Evolutionary conservation across 2,329 filamentous ascomycete genomes (phyloP), one percentile per base, ranked within the genome.

Genomic region (Cadophora sp.): DNA sequence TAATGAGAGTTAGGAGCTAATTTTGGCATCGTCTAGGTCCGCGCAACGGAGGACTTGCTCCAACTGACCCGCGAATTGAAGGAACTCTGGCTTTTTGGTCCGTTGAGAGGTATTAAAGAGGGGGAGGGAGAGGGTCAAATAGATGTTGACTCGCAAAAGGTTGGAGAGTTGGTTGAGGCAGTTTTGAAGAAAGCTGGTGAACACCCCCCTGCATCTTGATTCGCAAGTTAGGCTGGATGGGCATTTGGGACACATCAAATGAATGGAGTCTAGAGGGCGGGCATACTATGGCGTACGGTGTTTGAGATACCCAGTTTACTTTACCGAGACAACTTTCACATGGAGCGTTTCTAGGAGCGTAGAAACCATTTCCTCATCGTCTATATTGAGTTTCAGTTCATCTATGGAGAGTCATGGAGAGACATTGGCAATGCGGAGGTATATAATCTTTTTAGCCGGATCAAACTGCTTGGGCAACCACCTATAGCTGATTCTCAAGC

Each of bases 11-110:
- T 51, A 9, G 8, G 18, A 27, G 14, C 45, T 36, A n/a, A 59
- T 43, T 41, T 39, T n/a, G 22, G 6, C 16, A 5, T 33, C 11
- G 11, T 24, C 53, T 60, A 78, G 76, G 71, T 77, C 39, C 72
- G 72, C 24, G 73, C 72, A 14, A 70, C 73, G 13, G 75, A 85
- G 67, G 80, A 83, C 66, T 77, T 86, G 3, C 78, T 84, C 4
- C 73, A 76, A 33, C 76, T 86, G 14, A 84, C 79, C 20, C 80
- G 83, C 45, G 80, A 82, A 68, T 78, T 86, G 65, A 83, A 84
- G 69, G 80, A 82, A 64, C 77, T 85, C 27, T 85, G 83, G 83
- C 78, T 84, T 13, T 79, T 81, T 64, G 83, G 84, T 1, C 80
- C 83, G 0, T 75, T 85, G 27, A 79, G 79, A 65, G 78, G 76